These are phyloP conservation scores for Kickxella alabastrina DNA, from an alignment of 192 early-diverging fungal genomes.

Conservation along the genomic window DNA sequence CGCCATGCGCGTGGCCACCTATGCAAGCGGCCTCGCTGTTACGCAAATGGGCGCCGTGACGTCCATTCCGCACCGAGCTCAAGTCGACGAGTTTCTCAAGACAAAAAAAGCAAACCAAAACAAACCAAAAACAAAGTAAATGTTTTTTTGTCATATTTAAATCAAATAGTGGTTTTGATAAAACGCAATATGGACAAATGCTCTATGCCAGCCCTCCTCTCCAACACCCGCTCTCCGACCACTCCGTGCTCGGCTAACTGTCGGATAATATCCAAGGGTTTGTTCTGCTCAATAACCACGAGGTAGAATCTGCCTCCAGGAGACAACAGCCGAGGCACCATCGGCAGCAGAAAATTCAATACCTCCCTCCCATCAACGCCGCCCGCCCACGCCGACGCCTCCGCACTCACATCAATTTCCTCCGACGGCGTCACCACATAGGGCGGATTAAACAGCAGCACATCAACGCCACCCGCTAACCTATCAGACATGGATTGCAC, in stretches of 20 bases:
- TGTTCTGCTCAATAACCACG: slow-evolving; percentile 82
- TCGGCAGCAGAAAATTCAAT: slow-evolving; percentile 72
- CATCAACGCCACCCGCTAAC: slow-evolving; percentile 59
- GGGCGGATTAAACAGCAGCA: slow-evolving; percentile 92
- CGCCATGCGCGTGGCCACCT: slow-evolving; percentile 37
- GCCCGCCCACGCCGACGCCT: slow-evolving; percentile 91
- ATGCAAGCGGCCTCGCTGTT: slow-evolving; percentile 34
- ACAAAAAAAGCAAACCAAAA: no score
- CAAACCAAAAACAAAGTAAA: background rate
- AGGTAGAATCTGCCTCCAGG: slow-evolving; percentile 77
- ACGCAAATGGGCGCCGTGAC: slow-evolving; percentile 41
- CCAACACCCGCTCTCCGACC: slow-evolving; percentile 16
- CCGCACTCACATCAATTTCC: slow-evolving; percentile 59
- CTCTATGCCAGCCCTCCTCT: slow-evolving; percentile 30
- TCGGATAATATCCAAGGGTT: slow-evolving; percentile 71
- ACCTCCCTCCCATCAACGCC: slow-evolving; percentile 88
- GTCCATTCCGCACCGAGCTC: slow-evolving; percentile 27
- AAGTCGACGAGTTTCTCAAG: slow-evolving; percentile 28
- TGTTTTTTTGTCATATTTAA: slow-evolving; percentile 3
- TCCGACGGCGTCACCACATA: slow-evolving; percentile 83
- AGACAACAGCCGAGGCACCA: slow-evolving; percentile 65
- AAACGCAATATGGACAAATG: slow-evolving; percentile 31
- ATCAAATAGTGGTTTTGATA: background rate
- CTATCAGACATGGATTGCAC: slow-evolving; percentile 54
- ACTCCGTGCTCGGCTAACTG: slow-evolving; percentile 46